Conservation (phyloP, 176 grass and related monocot genomes). For the Phoenix dactylifera region DNA sequence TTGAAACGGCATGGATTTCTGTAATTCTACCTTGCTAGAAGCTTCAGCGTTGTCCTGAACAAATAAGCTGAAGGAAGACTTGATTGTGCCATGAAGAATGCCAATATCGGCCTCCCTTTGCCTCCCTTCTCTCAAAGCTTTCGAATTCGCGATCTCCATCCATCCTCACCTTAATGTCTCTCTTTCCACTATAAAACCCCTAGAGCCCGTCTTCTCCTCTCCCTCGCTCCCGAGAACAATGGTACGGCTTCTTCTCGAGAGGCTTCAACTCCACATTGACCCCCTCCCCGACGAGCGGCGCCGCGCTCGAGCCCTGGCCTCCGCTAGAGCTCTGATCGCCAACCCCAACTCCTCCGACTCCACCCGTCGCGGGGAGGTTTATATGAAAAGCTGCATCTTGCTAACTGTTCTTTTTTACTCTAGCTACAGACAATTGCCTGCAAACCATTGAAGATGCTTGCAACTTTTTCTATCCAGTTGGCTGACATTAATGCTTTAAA, state of each 20-base stretch:
- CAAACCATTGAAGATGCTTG: constrained; percentile 58
- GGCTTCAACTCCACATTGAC: constrained; percentile 6
- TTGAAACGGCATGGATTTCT: too few relatives aligned
- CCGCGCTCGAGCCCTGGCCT: not conserved
- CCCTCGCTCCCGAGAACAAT: not conserved
- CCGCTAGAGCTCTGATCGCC: constrained; percentile 12
- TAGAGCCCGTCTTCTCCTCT: too few relatives aligned
- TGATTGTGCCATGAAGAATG: too few relatives aligned
- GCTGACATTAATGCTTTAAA: constrained; percentile 56
- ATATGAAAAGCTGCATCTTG: too few relatives aligned
- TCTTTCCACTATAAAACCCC: too few relatives aligned
- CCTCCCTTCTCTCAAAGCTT: too few relatives aligned
- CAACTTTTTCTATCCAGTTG: constrained; percentile 51
- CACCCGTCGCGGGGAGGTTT: not conserved
- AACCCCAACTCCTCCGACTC: constrained; percentile 3
- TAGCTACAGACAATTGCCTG: constrained; percentile 57
- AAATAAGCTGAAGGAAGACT: too few relatives aligned
- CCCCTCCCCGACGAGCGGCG: not conserved
- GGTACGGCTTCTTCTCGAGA: not conserved
- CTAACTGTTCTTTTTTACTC: not conserved
- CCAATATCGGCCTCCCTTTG: too few relatives aligned
- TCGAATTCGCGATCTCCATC: too few relatives aligned
- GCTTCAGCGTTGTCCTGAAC: too few relatives aligned
- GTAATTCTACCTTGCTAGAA: too few relatives aligned
- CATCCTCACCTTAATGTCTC: too few relatives aligned